A percentile compares a stretch with the other conserved stretches of the same genome.
phyloP scores from a whole-genome alignment of 2,329 filamentous ascomycete genomes.

The Cercospora nicotianae region DNA sequence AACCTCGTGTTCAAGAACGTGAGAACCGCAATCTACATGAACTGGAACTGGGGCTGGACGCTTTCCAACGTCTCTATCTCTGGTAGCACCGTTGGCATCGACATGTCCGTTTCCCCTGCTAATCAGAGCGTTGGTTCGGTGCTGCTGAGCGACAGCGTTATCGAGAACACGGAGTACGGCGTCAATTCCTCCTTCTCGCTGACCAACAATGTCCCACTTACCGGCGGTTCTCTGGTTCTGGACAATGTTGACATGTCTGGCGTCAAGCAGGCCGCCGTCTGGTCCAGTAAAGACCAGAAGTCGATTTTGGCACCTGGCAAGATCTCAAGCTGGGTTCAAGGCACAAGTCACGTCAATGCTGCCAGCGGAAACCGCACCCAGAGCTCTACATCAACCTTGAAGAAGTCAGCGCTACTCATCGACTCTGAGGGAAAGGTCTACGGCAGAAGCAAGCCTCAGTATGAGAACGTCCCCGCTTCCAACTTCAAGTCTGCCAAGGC shows the following conservation, averaged over 20 bases:
- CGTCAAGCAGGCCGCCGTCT: slow-evolving; percentile 66
- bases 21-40: slow-evolving; percentile 54
- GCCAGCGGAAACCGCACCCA: slow-evolving; percentile 35
- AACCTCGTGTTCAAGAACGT: slow-evolving; percentile 54
- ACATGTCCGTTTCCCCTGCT: slow-evolving; percentile 39
- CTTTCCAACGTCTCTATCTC: slow-evolving; percentile 49
- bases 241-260: slow-evolving; percentile 84
- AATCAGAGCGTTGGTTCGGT: slow-evolving; percentile 72
- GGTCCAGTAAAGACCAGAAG: slow-evolving; percentile 53
- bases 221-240: slow-evolving; percentile 78
- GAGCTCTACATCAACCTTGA: slow-evolving; percentile 14
- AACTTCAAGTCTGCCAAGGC: slow-evolving; percentile 82
- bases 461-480: slow-evolving; percentile 64
- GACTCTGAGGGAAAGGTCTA: slow-evolving; percentile 68
- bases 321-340: slow-evolving; percentile 75
- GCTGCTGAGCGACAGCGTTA: slow-evolving; percentile 75
- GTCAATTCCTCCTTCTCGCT: slow-evolving; percentile 74
- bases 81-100: slow-evolving; percentile 49
- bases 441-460: slow-evolving; percentile 86
- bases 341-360: slow-evolving; percentile 65
- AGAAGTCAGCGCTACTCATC: slow-evolving; percentile 62
- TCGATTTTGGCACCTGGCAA: slow-evolving; percentile 68
- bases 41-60: slow-evolving; percentile 57
- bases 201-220: slow-evolving; percentile 59
- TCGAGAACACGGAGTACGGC: slow-evolving; percentile 73